A percentile compares a stretch with the other conserved stretches of the same genome.
Conservation (phyloP, 192 early-diverging fungal species). For the Blastocladiella britannica region DNA sequence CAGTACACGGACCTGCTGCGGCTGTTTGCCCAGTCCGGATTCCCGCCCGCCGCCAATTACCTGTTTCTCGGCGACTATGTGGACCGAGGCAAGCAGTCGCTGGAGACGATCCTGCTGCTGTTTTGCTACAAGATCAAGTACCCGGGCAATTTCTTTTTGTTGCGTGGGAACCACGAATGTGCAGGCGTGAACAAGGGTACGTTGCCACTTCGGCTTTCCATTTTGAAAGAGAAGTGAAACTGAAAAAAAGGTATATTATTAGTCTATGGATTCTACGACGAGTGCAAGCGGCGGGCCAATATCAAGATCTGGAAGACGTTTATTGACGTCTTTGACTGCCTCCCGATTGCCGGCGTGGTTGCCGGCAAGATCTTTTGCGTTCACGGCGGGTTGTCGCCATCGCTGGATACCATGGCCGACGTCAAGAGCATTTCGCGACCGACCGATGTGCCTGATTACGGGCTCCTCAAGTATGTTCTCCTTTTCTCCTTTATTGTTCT, state of each 20-base stretch:
- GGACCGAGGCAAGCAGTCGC: constrained; percentile 82
- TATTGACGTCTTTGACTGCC: constrained; percentile 78
- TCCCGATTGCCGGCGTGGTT: constrained; percentile 80
- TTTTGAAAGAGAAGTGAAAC: constrained; percentile 3
- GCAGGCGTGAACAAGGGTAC: constrained; percentile 72
- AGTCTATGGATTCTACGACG: constrained; percentile 95
- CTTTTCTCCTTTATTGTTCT: too few species aligned
- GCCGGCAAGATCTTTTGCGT: constrained; percentile 89
- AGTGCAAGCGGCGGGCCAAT: constrained; percentile 74
- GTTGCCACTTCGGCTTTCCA: background rate
- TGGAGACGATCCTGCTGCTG: constrained; percentile 83
- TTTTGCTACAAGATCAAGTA: constrained; percentile 95
- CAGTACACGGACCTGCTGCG: constrained; percentile 83
- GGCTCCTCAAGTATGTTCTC: constrained; percentile 76
- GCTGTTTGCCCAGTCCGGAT: constrained; percentile 83
- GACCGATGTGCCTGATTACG: constrained; percentile 77
- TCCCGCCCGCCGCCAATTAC: constrained; percentile 78
- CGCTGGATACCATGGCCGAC: constrained; percentile 62
- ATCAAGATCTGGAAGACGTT: constrained; percentile 82
- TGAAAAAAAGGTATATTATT: constrained; percentile 4
- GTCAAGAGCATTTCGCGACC: constrained; percentile 60
- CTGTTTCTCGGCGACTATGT: constrained; percentile 92
- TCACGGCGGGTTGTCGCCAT: constrained; percentile 77
- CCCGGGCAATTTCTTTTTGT: constrained; percentile 89
- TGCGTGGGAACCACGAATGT: constrained; percentile 92